These are phyloP conservation scores for Colletotrichum chrysophilum DNA, from an alignment of 2,329 filamentous ascomycete genomes.

Conservation along the genomic window DNA sequence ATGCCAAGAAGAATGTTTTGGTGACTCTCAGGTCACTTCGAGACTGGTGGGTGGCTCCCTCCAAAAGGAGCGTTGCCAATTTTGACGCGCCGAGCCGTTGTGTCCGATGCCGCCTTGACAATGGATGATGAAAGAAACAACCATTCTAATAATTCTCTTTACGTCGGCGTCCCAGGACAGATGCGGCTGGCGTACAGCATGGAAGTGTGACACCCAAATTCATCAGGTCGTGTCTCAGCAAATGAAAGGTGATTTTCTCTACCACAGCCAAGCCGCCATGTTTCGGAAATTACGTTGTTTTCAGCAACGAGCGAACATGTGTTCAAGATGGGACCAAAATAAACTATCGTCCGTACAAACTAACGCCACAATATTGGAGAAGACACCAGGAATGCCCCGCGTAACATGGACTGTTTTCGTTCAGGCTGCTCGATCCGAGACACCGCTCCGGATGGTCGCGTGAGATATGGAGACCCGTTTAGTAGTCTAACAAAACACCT, in stretches of 20 bases:
- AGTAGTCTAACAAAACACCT: not conserved
- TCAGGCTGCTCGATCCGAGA: not conserved
- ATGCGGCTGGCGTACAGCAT: not conserved
- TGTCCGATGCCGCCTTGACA: not conserved
- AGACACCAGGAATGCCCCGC: not conserved
- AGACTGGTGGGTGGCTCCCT: not conserved
- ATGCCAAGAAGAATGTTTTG: not conserved
- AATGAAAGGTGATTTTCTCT: not conserved
- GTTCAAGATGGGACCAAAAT: not conserved
- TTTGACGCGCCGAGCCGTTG: not conserved
- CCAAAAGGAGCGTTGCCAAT: not conserved
- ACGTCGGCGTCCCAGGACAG: fast-evolving
- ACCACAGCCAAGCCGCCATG: not conserved
- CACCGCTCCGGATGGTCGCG: not conserved
- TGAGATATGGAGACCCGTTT: not conserved
- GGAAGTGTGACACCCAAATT: not conserved
- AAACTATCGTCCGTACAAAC: not conserved
- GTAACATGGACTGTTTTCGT: not conserved
- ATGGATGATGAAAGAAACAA: not conserved
- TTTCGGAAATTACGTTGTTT: not conserved
- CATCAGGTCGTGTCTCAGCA: not conserved
- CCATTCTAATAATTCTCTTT: not conserved
- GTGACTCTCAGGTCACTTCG: not conserved
- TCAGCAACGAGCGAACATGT: not conserved
- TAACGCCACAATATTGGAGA: not conserved